Evolutionary conservation across 352 stramenopile genomes (phyloP), one percentile per base, ranked within the genome.

Genomic region (Pythium sukuiense): DNA sequence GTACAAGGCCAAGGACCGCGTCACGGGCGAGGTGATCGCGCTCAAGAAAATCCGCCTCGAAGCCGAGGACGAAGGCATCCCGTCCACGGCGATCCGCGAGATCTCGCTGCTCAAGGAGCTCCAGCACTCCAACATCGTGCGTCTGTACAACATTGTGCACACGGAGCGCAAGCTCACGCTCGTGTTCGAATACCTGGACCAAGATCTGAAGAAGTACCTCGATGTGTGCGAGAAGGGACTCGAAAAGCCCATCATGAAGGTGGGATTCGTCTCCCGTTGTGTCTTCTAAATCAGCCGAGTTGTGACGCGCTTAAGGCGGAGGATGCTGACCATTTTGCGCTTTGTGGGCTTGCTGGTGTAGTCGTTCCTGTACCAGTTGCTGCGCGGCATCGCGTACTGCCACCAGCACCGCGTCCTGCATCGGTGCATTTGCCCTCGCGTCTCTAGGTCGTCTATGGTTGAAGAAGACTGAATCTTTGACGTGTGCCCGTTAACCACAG

Each of bases 41-140:
- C 82, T 99, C 49, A 99, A 99, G 85, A 99, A 99, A 82, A 99
- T 99, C 67, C 84, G 97, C n/a, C 86, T 99, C 37, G 98, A 99
- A 76, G 97, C 97, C 49, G 90, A 97, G 59, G 97, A 99, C 73
- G 95, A 98, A 61, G 98, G 98, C 59, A 99, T 99, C 69, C 97
- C 98, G 35, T 97, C 98, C 63, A 99, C 97, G 27, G 97, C 98
- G 33, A 96, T 99, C 64, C 91, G 98, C 64, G 98, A 99, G 82
- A 99, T 99, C 71, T 98, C 95, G 70, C 85, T 99, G 50, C 84
- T 99, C 24, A 94, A 99, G 62, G 92, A 98, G 68, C 82, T 99
- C 29, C 89, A 97, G 69, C 98, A 99, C 77, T 87, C 93, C 68
- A 99, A 99, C 77, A 99, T 99, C 69, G 92, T 99, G 52, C 86